These are phyloP conservation scores for Candida schatavii DNA, from an alignment of 805 yeast genomes.

Conservation along the genomic window DNA sequence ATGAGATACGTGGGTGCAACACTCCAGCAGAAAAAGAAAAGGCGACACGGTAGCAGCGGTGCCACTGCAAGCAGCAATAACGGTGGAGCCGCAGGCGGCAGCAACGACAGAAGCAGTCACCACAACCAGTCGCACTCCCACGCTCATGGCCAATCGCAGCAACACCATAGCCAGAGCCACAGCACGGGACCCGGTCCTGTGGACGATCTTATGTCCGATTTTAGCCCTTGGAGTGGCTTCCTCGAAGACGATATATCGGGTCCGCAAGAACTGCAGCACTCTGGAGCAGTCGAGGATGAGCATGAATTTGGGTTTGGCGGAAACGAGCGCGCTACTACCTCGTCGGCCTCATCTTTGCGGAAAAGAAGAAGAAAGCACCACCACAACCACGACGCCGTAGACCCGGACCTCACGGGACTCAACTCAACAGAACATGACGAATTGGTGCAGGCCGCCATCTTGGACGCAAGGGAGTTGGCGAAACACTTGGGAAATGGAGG, in stretches of 20 bases:
- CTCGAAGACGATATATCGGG: conserved; percentile 37
- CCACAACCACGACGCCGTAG: conserved; percentile 20
- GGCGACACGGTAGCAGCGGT: conserved; percentile 6
- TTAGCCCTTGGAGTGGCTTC: conserved; percentile 55
- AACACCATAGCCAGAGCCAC: conserved; percentile 12
- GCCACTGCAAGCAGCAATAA: conserved; percentile 7
- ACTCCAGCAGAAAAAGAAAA: conserved; percentile 30
- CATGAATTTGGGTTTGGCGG: neutral
- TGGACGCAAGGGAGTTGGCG: conserved; percentile 65
- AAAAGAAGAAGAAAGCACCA: conserved; percentile 14
- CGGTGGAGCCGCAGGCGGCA: conserved; percentile 10
- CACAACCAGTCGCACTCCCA: neutral
- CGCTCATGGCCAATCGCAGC: too few species aligned
- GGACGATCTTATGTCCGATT: conserved; percentile 48
- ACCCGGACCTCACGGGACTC: conserved; percentile 37
- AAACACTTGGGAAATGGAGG: conserved; percentile 30
- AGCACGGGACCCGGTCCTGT: conserved; percentile 8
- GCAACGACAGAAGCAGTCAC: too few species aligned
- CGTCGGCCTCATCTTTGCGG: too few species aligned
- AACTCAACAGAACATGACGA: conserved; percentile 55
- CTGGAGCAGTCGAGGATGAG: neutral
- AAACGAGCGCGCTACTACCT: neutral
- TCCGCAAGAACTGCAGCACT: neutral
- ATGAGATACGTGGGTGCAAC: conserved; percentile 69
- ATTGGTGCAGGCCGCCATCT: conserved; percentile 66